phyloP scores from a whole-genome alignment of 257 asterid species.

The Rubia yunnanensis region DNA sequence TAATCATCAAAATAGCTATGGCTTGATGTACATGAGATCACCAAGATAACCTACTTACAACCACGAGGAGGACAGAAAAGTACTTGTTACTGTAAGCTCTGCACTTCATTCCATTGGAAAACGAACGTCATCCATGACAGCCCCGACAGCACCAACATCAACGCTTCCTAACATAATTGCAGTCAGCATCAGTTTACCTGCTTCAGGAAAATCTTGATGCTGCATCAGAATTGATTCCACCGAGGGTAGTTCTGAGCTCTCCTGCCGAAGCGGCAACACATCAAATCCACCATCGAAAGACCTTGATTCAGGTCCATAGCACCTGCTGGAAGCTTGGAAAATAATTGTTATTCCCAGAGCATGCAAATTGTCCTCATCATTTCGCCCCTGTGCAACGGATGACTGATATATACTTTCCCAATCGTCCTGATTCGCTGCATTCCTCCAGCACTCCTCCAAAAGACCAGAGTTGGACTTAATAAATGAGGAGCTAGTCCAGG shows the following conservation, averaged over 20 bases:
- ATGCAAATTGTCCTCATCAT: slow-evolving; percentile 56
- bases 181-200: slow-evolving; percentile 79
- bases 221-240: slow-evolving; percentile 70
- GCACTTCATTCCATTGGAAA: slow-evolving; percentile 28
- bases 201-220: slow-evolving; percentile 80
- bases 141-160: slow-evolving; percentile 13
- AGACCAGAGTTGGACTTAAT: slow-evolving; percentile 54
- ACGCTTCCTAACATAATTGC: slow-evolving; percentile 59
- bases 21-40: background rate
- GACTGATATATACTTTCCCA: slow-evolving; percentile 56
- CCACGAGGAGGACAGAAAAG: background rate
- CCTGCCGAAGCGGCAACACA: slow-evolving; percentile 57
- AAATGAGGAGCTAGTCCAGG: slow-evolving; percentile 82
- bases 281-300: slow-evolving; percentile 58
- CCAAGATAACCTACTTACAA: background rate
- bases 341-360: slow-evolving; percentile 51
- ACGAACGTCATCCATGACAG: slow-evolving; percentile 14
- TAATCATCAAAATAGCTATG: background rate
- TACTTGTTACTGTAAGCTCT: background rate
- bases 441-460: slow-evolving; percentile 94
- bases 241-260: slow-evolving; percentile 34
- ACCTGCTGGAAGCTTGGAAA: slow-evolving; percentile 67
- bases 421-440: slow-evolving; percentile 81
- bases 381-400: slow-evolving; percentile 68
- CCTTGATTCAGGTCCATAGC: slow-evolving; percentile 65